Base-by-base conservation (phyloP, 1,284 basidiomycete species). In the Ganoderma lucidum region DNA sequence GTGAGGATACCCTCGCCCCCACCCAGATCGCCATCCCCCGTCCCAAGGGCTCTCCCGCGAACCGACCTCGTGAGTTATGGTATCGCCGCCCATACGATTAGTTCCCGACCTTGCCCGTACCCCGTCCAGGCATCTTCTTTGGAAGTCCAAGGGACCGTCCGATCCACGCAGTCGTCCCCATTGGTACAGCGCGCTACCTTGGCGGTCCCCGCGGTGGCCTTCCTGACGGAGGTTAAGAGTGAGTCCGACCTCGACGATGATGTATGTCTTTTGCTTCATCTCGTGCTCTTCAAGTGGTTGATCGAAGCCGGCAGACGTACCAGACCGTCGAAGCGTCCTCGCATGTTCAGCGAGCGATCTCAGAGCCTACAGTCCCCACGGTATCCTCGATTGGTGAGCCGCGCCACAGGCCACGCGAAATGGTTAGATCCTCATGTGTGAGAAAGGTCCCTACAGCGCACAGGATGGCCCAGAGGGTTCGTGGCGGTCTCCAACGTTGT, bases 281-380 rank as follows among this genome's bases (percentile, higher is more conserved):
- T 30, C 2, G 60, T 4, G 41, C 32, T 5, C 8, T 55, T 17
- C 17, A 30, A 15, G 9, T n/a, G 6, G 60, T n/a, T 59, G 23
- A 64, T 8, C 6, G 10, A 0, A 14, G 55, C 0, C 15, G 6
- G 2, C 48, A 73, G 70, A 67, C 70, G 4, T 73, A 70, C 48
- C 70, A 73, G 53, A 71, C 70, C 19, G 66, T 73, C 23, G 72
- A 71, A 42, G 70, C 73, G 0, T 71, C 71, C 3, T 70, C 70
- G 14, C 74, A 73, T n/a, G 70, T 73, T 0, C 70, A 70, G 28
- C 68, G 74, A 0, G 72, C 74, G 3, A 65, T 73, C 3, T 75
- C 74, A 0, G 74, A 75, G 58, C 74, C 74, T 4, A 71, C 74
- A 1, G 58, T 73, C 0, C 69, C 67, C 4, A 70, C 71, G 0